phyloP scores from a whole-genome alignment of 2,329 filamentous ascomycete genomes.

The Penicillium sp. region DNA sequence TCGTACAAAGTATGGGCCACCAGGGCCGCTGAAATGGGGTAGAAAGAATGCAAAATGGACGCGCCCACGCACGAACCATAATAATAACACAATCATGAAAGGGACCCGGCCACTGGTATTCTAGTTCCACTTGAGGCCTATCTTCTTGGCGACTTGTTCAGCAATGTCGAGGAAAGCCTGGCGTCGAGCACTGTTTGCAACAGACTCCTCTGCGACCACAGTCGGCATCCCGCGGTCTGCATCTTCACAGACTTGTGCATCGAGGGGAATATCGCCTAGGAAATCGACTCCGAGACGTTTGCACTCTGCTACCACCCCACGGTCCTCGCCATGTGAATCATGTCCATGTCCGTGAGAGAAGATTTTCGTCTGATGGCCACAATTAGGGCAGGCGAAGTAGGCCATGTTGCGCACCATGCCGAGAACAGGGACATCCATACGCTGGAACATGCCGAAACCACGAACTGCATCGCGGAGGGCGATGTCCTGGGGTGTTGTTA shows the following conservation, averaged over 20 bases:
- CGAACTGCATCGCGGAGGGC: constrained; percentile 89
- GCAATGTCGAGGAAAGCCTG: constrained; percentile 73
- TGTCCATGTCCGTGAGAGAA: constrained; percentile 57
- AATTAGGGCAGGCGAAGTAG: constrained; percentile 77
- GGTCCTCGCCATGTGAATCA: constrained; percentile 45
- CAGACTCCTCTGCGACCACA: constrained; percentile 76
- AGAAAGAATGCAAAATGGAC: neutral
- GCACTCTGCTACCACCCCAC: constrained; percentile 69
- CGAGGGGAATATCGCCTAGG: constrained; percentile 84
- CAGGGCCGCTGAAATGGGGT: neutral
- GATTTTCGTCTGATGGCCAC: constrained; percentile 70
- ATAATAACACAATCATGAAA: neutral
- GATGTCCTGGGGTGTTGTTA: constrained; percentile 92
- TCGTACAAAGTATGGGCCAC: neutral
- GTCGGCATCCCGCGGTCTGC: constrained; percentile 86
- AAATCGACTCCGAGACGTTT: constrained; percentile 72
- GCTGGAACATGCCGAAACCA: constrained; percentile 90
- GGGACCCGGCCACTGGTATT: neutral
- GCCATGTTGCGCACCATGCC: constrained; percentile 95
- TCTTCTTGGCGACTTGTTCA: constrained; percentile 49
- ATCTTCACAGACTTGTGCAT: constrained; percentile 83
- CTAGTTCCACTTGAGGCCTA: constrained; percentile 45
- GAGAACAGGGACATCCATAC: constrained; percentile 73
- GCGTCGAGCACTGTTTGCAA: constrained; percentile 64
- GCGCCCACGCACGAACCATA: neutral